Conservation (phyloP, 768 basidiomycete genomes). For the Pulveroboletus ravenelii region DNA sequence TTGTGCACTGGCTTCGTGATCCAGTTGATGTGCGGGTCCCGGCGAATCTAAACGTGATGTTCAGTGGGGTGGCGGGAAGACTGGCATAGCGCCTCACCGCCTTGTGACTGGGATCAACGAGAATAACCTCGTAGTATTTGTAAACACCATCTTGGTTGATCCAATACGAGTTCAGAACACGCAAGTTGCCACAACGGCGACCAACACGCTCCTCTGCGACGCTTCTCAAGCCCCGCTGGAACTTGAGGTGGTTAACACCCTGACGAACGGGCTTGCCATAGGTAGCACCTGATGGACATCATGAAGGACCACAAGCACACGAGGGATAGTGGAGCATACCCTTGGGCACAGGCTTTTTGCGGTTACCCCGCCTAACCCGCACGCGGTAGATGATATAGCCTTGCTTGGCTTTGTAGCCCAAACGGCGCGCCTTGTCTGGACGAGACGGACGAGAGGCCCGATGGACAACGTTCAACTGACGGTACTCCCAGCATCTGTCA, state of each 20-base stretch:
- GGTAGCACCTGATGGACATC: slow-evolving; percentile 67
- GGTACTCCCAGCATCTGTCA: slow-evolving; percentile 93
- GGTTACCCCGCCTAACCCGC: slow-evolving; percentile 95
- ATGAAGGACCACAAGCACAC: neutral
- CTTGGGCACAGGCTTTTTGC: slow-evolving; percentile 98
- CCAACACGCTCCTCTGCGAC: slow-evolving; percentile 99
- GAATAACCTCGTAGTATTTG: slow-evolving; percentile 99
- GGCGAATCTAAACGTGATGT: slow-evolving; percentile 62
- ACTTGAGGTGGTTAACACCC: slow-evolving; percentile 99
- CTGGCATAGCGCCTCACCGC: slow-evolving; percentile 52
- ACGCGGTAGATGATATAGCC: slow-evolving; percentile 98
- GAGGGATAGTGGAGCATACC: slow-evolving; percentile 45
- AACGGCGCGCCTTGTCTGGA: slow-evolving; percentile 97
- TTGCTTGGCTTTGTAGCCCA: slow-evolving; percentile 99
- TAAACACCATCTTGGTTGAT: slow-evolving; percentile 98
- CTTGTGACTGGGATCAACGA: slow-evolving; percentile 93
- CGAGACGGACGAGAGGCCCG: slow-evolving; percentile 97
- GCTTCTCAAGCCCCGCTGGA: slow-evolving; percentile 87
- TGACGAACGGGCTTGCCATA: slow-evolving; percentile 99
- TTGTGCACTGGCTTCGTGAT: slow-evolving; percentile 98
- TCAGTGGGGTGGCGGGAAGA: slow-evolving; percentile 7
- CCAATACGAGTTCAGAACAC: slow-evolving; percentile 99
- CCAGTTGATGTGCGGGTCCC: slow-evolving; percentile 98
- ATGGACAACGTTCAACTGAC: slow-evolving; percentile 97
- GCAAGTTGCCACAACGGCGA: slow-evolving; percentile 90